A percentile compares a stretch with the other conserved stretches of the same genome.
Conservation (phyloP, 305 asterid species). For the Fraxinus ornus region DNA sequence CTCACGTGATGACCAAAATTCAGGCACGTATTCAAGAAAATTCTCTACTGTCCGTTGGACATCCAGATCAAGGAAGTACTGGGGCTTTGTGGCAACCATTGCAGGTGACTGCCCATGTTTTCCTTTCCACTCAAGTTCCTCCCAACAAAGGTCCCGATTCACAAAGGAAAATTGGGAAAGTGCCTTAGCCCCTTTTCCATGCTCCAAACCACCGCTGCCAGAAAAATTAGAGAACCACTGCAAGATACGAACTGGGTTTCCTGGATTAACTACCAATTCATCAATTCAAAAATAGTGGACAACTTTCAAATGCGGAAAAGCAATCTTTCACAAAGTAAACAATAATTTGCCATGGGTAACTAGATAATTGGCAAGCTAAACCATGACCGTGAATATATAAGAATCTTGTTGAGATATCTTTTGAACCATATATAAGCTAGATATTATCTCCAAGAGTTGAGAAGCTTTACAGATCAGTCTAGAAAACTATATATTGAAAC, state of each 20-base stretch:
- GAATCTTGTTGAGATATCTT: background rate
- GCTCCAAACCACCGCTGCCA: constrained; percentile 50
- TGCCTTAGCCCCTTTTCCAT: constrained; percentile 91
- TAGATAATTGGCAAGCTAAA: background rate
- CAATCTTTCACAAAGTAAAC: background rate
- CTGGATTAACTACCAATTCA: constrained; percentile 45
- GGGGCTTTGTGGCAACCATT: constrained; percentile 99
- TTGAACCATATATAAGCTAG: constrained; percentile 10
- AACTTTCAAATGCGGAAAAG: constrained; percentile 2
- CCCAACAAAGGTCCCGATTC: constrained; percentile 95
- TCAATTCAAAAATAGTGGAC: background rate
- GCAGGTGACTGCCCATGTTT: constrained; percentile 99
- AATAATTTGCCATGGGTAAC: background rate
- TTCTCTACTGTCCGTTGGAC: constrained; percentile 84
- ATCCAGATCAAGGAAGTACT: constrained; percentile 95
- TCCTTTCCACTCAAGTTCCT: constrained; percentile 98
- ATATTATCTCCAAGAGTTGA: constrained; percentile 9
- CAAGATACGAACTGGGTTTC: constrained; percentile 38
- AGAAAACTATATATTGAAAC: background rate
- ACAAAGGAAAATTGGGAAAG: constrained; percentile 88
- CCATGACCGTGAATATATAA: background rate
- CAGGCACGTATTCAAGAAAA: constrained; percentile 90
- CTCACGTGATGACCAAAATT: constrained; percentile 89
- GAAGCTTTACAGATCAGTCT: background rate
- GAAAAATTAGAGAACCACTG: background rate